Conservation (phyloP, 208 protist genomes). For the Trypanosomatidae sp. region DNA sequence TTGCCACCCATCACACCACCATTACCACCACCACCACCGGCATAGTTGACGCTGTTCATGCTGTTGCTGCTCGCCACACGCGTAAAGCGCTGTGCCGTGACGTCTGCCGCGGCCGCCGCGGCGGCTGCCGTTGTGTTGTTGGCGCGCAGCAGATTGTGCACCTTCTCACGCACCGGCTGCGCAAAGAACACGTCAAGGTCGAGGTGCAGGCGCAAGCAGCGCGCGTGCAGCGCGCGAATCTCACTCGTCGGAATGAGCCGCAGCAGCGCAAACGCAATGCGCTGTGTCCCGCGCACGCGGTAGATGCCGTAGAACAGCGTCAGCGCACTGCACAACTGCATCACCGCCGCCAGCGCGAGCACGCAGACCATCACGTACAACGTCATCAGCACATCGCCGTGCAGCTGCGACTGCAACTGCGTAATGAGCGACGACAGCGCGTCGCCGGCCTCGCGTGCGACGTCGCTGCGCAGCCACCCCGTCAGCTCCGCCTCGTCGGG, state of each 20-base stretch:
- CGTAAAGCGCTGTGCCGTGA: neutral
- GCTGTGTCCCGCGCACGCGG: neutral
- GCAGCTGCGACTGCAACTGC: neutral
- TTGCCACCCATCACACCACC: neutral
- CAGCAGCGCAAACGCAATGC: constrained; percentile 1
- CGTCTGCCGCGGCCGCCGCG: neutral
- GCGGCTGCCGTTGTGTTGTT: neutral
- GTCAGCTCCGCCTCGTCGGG: neutral
- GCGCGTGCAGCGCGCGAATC: constrained; percentile 1
- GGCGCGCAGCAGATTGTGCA: neutral
- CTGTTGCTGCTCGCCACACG: neutral
- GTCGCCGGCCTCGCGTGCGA: neutral
- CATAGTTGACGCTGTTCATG: neutral
- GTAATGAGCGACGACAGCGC: neutral
- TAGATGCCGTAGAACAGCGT: constrained; percentile 2
- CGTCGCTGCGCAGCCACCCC: neutral
- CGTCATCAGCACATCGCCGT: neutral
- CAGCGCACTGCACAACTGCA: neutral
- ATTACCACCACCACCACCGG: neutral
- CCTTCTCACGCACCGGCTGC: neutral
- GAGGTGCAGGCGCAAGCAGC: constrained; percentile 1
- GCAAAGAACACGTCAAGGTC: constrained; percentile 4
- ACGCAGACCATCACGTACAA: neutral
- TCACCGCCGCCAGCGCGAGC: neutral
- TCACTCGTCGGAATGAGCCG: constrained; percentile 1